These are phyloP conservation scores for Serendipita indica DNA, from an alignment of 768 basidiomycete species.

Conservation along the genomic window DNA sequence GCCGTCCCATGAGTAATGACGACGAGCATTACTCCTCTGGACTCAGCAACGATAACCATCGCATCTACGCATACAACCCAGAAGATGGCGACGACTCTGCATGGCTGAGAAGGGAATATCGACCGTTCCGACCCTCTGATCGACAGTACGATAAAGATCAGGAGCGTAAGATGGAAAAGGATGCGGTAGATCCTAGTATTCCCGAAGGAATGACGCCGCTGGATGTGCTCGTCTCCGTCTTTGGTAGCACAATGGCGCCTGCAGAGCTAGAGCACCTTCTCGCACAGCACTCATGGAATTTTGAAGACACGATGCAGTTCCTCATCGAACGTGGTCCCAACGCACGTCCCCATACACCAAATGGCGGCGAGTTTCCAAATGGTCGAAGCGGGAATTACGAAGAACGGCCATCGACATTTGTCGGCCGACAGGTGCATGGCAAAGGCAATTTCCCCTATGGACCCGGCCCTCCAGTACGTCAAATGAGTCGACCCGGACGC, in stretches of 20 bases:
- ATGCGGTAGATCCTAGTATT: conserved; percentile 44
- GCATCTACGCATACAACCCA: conserved; percentile 19
- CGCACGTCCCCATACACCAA: neutral
- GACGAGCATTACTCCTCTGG: conserved; percentile 18
- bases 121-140: neutral
- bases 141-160: conserved; percentile 10
- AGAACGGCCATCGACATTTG: conserved; percentile 8
- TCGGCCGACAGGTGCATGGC: conserved; percentile 29
- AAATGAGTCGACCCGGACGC: conserved; percentile 24
- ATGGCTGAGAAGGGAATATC: neutral
- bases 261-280: conserved; percentile 91
- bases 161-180: conserved; percentile 22
- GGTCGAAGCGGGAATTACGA: conserved; percentile 3
- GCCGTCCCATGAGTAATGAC: neutral
- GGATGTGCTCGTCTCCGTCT: conserved; percentile 88
- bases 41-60: conserved; percentile 18
- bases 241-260: conserved; percentile 77
- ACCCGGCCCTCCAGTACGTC: conserved; percentile 7
- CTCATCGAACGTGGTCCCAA: conserved; percentile 53
- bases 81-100: conserved; percentile 1
- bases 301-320: conserved; percentile 91
- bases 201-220: conserved; percentile 95
- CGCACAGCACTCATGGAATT: conserved; percentile 76
- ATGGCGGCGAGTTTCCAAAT: neutral
- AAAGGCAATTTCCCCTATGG: conserved; percentile 18